phyloP scores from a whole-genome alignment of 495 filamentous ascomycete species.

The Aspergillus sclerotiicarbonarius region DNA sequence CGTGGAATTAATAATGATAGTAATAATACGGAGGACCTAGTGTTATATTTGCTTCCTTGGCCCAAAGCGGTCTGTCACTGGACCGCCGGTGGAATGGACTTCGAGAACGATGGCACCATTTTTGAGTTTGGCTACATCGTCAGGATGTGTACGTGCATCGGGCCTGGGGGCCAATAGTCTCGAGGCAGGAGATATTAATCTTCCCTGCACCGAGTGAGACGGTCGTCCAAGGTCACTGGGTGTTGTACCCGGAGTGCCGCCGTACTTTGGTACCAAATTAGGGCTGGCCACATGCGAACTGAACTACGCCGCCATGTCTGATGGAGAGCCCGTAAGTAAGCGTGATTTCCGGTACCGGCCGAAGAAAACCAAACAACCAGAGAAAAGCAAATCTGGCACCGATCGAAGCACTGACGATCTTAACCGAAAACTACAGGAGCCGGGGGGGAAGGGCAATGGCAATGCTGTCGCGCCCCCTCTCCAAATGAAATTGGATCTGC shows the following conservation, averaged over 20 bases:
- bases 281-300: not conserved
- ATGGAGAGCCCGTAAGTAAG: not conserved
- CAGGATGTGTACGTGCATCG: not conserved
- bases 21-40: not conserved
- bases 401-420: slow-evolving; percentile 4
- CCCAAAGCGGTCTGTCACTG: not conserved
- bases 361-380: not conserved
- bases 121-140: not conserved
- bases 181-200: not conserved
- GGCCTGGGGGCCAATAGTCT: not conserved
- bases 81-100: not conserved
- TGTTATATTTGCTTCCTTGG: not conserved
- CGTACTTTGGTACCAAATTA: not conserved
- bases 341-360: slow-evolving; percentile 1
- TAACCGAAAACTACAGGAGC: slow-evolving; percentile 5
- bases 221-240: not conserved
- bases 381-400: slow-evolving; percentile 8
- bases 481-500: not conserved
- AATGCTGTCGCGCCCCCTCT: not conserved
- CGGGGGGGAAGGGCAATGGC: not conserved
- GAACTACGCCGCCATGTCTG: too few relatives aligned
- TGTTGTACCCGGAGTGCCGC: not conserved
- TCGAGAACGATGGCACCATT: not conserved
- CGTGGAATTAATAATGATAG: not conserved
- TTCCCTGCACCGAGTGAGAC: not conserved